A percentile compares a stretch with the other conserved stretches of the same genome.
Conservation (phyloP, 2,329 filamentous ascomycete species). For the Corinectria fuckeliana region DNA sequence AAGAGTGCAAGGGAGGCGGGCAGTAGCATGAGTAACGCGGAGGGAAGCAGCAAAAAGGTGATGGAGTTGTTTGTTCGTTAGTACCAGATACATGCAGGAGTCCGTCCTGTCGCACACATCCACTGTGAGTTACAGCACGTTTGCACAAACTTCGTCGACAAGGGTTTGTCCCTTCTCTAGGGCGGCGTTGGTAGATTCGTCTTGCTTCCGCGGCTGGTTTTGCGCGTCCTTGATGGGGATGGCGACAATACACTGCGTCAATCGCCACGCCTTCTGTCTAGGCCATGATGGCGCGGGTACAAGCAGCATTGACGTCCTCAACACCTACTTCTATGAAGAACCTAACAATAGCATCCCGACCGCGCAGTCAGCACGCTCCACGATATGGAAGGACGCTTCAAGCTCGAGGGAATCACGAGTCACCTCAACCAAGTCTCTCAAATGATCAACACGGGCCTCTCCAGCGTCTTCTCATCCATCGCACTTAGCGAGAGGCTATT, state of each 20-base stretch:
- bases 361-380: slow-evolving; percentile 1
- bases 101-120: not conserved
- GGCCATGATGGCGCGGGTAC: not conserved
- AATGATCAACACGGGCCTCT: slow-evolving; percentile 1
- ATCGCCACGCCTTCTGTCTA: not conserved
- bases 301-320: not conserved
- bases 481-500: not conserved
- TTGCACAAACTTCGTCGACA: slow-evolving; percentile 17
- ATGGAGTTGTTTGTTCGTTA: not conserved
- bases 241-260: not conserved
- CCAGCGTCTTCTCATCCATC: not conserved
- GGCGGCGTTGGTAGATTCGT: not conserved
- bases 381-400: not conserved
- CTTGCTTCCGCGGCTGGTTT: not conserved
- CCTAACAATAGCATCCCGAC: not conserved
- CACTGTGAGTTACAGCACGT: slow-evolving; percentile 7
- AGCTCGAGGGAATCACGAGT: not conserved
- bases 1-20: not conserved
- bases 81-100: not conserved
- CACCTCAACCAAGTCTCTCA: not conserved
- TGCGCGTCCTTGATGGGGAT: not conserved
- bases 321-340: slow-evolving; percentile 1
- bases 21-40: too few relatives aligned
- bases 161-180: slow-evolving; percentile 1
- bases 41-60: too few relatives aligned